Evolutionary conservation across 148 eudicot species (phyloP).

Genomic region (Chenopodium quinoa): DNA sequence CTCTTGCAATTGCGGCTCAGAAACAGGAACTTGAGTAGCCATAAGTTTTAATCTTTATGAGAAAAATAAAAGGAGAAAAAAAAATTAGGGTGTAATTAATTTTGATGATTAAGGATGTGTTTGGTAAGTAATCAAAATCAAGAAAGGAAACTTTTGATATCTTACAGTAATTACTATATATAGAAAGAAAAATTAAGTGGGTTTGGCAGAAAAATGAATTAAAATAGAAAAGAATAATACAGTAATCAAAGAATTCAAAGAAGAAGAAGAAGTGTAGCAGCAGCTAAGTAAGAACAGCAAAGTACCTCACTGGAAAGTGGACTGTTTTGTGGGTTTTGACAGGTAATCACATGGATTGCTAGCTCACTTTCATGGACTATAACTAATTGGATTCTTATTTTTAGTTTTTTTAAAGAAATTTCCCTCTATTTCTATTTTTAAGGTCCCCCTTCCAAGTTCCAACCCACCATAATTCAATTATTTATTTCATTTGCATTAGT

Average conservation of each 20-base stretch:
- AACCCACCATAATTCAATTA: constrained; percentile 24
- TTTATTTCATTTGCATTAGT: constrained; percentile 2
- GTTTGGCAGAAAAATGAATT: constrained; percentile 9
- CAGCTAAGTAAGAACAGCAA: constrained; percentile 24
- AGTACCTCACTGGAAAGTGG: constrained; percentile 39
- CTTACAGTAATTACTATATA: not conserved
- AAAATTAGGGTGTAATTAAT: not conserved
- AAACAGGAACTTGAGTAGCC: constrained; percentile 38
- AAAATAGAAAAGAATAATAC: not conserved
- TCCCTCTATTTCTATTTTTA: not conserved
- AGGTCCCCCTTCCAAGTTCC: constrained; percentile 20
- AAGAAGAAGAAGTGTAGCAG: constrained; percentile 1
- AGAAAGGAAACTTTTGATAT: constrained; percentile 4
- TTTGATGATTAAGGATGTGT: not conserved
- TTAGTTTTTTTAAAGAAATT: not conserved
- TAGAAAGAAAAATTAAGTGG: not conserved
- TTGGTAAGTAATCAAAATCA: constrained; percentile 12
- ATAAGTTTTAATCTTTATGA: constrained; percentile 16
- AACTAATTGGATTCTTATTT: constrained; percentile 2
- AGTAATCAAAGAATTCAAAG: not conserved
- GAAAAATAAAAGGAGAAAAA: not conserved
- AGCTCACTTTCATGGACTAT: constrained; percentile 32
- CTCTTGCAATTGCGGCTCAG: constrained; percentile 20
- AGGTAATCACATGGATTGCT: constrained; percentile 43
- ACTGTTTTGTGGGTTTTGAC: constrained; percentile 33